Evolutionary conservation across 305 asterid genomes (phyloP).

Genomic region (Fraxinus floribunda): DNA sequence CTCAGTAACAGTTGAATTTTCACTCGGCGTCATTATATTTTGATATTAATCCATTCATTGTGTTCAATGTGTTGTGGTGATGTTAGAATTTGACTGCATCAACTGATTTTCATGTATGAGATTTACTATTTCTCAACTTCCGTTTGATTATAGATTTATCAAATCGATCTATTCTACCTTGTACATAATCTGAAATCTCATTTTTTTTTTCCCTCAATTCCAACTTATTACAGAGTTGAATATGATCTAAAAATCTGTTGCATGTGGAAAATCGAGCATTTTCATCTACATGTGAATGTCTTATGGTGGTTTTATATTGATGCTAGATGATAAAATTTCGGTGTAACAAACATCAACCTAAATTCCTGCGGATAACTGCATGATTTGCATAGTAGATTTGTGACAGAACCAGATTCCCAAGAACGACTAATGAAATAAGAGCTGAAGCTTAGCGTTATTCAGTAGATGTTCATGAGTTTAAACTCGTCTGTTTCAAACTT

Average conservation of each 20-base stretch:
- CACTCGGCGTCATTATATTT: not conserved
- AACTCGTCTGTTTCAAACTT: slow-evolving; percentile 1
- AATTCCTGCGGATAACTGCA: not conserved
- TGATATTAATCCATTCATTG: not conserved
- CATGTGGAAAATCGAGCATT: not conserved
- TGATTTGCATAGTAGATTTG: not conserved
- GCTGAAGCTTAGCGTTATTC: not conserved
- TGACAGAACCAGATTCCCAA: not conserved
- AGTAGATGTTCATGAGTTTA: not conserved
- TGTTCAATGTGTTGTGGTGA: not conserved
- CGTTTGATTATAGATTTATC: not conserved
- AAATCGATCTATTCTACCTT: not conserved
- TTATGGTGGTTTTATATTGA: not conserved
- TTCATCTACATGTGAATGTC: not conserved
- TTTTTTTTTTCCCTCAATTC: not conserved
- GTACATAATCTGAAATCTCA: not conserved
- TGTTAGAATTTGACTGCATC: not conserved
- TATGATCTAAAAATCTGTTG: not conserved
- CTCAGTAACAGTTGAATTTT: not conserved
- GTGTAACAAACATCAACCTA: not conserved
- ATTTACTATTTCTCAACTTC: not conserved
- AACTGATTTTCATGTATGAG: not conserved
- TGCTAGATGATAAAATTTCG: not conserved
- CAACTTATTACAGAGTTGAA: not conserved
- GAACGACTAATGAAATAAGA: not conserved